Evolutionary conservation across 148 eudicot genomes (phyloP).

Genomic region (Chenopodium formosanum): DNA sequence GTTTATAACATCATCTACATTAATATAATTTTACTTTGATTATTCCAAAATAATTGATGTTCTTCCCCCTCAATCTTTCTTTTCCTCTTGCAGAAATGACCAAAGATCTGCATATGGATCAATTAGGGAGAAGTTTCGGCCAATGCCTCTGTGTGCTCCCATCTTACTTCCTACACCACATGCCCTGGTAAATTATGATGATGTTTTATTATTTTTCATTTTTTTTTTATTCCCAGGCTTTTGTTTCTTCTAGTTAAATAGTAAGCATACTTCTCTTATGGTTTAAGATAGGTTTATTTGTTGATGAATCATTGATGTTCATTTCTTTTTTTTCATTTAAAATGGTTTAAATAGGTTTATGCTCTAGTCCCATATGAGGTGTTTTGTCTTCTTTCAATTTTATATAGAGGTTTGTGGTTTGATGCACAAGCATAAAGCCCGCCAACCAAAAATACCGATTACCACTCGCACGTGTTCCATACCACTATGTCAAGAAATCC

Average conservation of each 20-base stretch:
- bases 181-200: slow-evolving; percentile 62
- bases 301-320: not conserved
- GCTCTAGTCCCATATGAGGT: not conserved
- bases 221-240: not conserved
- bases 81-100: slow-evolving; percentile 59
- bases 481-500: too few species aligned
- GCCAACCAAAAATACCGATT: too few species aligned
- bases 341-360: not conserved
- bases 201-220: not conserved
- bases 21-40: not conserved
- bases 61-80: slow-evolving; percentile 10
- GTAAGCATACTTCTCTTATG: slow-evolving; percentile 14
- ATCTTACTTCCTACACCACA: slow-evolving; percentile 90
- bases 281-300: not conserved
- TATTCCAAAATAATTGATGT: not conserved
- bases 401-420: too few species aligned
- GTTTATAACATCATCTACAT: not conserved
- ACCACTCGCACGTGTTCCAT: too few species aligned
- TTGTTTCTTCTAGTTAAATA: slow-evolving; percentile 4
- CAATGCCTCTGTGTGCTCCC: slow-evolving; percentile 92
- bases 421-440: too few species aligned
- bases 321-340: not conserved
- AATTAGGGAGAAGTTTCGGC: slow-evolving; percentile 85
- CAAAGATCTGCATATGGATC: slow-evolving; percentile 52
- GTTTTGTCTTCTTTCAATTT: not conserved